Conservation (phyloP, 257 asterid genomes). For the Galeopsis tetrahit region DNA sequence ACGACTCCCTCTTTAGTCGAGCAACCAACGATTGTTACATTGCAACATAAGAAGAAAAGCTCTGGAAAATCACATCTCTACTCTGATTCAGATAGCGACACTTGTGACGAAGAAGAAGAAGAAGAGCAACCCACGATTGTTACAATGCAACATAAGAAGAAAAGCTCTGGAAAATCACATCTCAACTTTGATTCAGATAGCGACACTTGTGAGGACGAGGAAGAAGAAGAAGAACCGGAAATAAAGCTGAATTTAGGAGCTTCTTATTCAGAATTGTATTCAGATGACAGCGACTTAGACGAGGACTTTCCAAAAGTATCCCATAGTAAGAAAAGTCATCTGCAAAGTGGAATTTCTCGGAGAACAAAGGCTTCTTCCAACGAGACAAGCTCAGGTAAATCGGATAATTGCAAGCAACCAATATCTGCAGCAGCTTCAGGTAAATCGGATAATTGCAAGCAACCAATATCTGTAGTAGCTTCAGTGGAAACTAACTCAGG, state of each 20-base stretch:
- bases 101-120: conserved; percentile 53
- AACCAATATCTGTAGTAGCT: conserved; percentile 38
- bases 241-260: conserved; percentile 43
- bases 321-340: conserved; percentile 40
- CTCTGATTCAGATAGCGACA: conserved; percentile 53
- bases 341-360: conserved; percentile 63
- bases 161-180: conserved; percentile 42
- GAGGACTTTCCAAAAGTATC: conserved; percentile 52
- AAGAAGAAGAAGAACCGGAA: conserved; percentile 35
- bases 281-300: conserved; percentile 64
- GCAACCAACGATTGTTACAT: conserved; percentile 36
- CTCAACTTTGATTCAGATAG: conserved; percentile 44
- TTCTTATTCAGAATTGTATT: conserved; percentile 44
- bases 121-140: conserved; percentile 31
- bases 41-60: conserved; percentile 37
- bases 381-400: conserved; percentile 34
- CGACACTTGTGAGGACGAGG: conserved; percentile 63
- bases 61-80: conserved; percentile 38
- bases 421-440: conserved; percentile 34
- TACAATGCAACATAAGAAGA: conserved; percentile 31
- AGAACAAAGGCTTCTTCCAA: conserved; percentile 63
- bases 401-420: conserved; percentile 41
- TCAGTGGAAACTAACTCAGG: conserved; percentile 42
- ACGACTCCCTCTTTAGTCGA: conserved; percentile 33
- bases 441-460: conserved; percentile 40